Evolutionary conservation across 2,329 filamentous ascomycete species (phyloP), one percentile per base, ranked within the genome.

Genomic region (Neophaeococcomyces mojaviensis): DNA sequence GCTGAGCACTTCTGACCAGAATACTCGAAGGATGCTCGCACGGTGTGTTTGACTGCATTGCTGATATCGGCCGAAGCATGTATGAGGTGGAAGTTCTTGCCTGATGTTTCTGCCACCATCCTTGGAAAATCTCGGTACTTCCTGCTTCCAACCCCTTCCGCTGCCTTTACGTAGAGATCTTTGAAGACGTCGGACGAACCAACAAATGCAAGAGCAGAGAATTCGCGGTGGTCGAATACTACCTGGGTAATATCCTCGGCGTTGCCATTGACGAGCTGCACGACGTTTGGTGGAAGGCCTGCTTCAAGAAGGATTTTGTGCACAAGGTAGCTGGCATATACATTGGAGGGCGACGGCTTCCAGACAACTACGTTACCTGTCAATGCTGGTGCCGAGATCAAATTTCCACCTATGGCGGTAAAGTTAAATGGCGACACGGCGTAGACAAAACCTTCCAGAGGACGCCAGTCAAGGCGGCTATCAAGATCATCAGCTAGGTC

Each of bases 51-150:
- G 8, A 63, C 71, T 1, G 70, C 70, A 49, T 68, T 72, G n/a
- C 60, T 57, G 33, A 74, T 54, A 48, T 74, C 69, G 10, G 70
- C 71, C 2, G 70, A 68, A 0, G 60, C 51, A 57, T 76, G 72
- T 31, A 76, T 51, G 15, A 76, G 57, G 33, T 72, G 70, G 62
- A 74, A 75, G 59, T 76, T 76, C 67, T 76, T 76, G 41, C 72
- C 72, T 41, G 69, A 67, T 0, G 72, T 76, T 62, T 76, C 72
- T 45, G 71, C 72, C 2, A 75, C 68, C 24, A 75, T 61, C 1
- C 70, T 61, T 1, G 72, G 72, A 56, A 60, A 67, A 34, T 65
- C 59, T 15, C 59, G 55, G 44, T 66, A 67, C 2, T 54, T 61
- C 15, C 60, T 59, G 2, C 55, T 55, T 2, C 51, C 60, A 6